phyloP scores from a whole-genome alignment of 371 early-diverging fungal genomes.

The Lichtheimia ornata region DNA sequence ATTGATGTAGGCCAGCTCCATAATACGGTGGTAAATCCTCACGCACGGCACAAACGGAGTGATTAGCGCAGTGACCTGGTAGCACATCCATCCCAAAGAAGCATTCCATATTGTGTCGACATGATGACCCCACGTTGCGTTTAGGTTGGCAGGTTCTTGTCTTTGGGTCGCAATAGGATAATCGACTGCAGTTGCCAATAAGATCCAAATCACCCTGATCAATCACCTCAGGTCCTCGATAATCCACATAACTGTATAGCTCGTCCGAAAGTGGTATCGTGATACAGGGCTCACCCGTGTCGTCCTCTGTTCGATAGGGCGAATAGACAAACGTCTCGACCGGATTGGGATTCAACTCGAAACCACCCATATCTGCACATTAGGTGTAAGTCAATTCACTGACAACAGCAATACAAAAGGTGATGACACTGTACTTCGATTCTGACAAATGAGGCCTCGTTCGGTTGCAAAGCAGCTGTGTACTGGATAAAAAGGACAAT shows the following conservation, averaged over 20 bases:
- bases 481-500: slow-evolving; percentile 47
- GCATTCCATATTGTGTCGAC: slow-evolving; percentile 46
- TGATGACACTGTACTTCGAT: slow-evolving; percentile 28
- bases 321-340: slow-evolving; percentile 38
- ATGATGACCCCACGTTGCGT: slow-evolving; percentile 31
- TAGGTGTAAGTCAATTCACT: background rate
- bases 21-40: slow-evolving; percentile 43
- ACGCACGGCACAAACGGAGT: slow-evolving; percentile 29
- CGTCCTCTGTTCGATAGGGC: slow-evolving; percentile 25
- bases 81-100: slow-evolving; percentile 34
- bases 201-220: slow-evolving; percentile 36
- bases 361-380: slow-evolving; percentile 31
- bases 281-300: slow-evolving; percentile 43
- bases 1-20: slow-evolving; percentile 26
- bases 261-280: slow-evolving; percentile 45
- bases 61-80: slow-evolving; percentile 46
- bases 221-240: slow-evolving; percentile 44
- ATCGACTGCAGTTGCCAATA: slow-evolving; percentile 48
- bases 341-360: slow-evolving; percentile 38
- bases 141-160: slow-evolving; percentile 50
- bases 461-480: slow-evolving; percentile 48
- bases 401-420: slow-evolving; percentile 6
- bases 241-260: slow-evolving; percentile 42
- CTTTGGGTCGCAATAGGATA: slow-evolving; percentile 45
- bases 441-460: slow-evolving; percentile 40